Percentiles rank a stretch among this genome's conserved stretches.
Evolutionary conservation across 805 yeast species (phyloP).

Genomic region (Spencermartinsiella europaea): DNA sequence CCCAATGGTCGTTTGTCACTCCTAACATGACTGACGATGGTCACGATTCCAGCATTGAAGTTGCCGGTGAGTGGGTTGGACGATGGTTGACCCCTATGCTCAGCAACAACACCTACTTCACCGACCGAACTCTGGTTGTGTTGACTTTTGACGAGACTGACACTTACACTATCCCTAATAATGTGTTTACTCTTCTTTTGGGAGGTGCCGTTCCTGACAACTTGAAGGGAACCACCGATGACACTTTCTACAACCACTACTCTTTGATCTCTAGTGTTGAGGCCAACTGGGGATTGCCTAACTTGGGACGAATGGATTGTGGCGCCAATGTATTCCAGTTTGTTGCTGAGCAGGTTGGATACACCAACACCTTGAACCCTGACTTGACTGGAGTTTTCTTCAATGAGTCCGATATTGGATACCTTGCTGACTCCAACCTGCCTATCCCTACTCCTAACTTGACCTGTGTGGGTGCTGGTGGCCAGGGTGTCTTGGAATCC

Average conservation of each 20-base stretch:
- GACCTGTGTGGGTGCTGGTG: constrained; percentile 15
- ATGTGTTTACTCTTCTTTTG: constrained; percentile 41
- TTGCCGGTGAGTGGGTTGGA: constrained; percentile 44
- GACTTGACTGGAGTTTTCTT: constrained; percentile 10
- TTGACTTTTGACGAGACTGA: constrained; percentile 49
- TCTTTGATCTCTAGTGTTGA: constrained; percentile 45
- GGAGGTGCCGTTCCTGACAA: constrained; percentile 44
- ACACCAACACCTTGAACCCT: constrained; percentile 11
- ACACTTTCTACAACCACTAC: constrained; percentile 49
- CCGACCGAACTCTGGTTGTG: constrained; percentile 40
- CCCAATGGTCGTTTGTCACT: constrained; percentile 50
- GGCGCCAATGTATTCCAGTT: constrained; percentile 44
- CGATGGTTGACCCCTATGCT: constrained; percentile 42
- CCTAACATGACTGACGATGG: constrained; percentile 54
- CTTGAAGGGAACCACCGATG: constrained; percentile 41
- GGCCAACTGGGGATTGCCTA: constrained; percentile 47
- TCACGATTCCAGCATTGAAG: constrained; percentile 43
- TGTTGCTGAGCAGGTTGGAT: constrained; percentile 35
- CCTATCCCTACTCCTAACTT: constrained; percentile 12
- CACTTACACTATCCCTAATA: constrained; percentile 40
- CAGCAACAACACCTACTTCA: constrained; percentile 41
- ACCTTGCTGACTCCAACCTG: constrained; percentile 1
- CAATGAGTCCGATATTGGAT: constrained; percentile 15
- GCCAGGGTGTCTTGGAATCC: constrained; percentile 1
- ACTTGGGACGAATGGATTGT: constrained; percentile 48